phyloP scores from a whole-genome alignment of 2,329 filamentous ascomycete genomes.

The Kalmusia sp. region DNA sequence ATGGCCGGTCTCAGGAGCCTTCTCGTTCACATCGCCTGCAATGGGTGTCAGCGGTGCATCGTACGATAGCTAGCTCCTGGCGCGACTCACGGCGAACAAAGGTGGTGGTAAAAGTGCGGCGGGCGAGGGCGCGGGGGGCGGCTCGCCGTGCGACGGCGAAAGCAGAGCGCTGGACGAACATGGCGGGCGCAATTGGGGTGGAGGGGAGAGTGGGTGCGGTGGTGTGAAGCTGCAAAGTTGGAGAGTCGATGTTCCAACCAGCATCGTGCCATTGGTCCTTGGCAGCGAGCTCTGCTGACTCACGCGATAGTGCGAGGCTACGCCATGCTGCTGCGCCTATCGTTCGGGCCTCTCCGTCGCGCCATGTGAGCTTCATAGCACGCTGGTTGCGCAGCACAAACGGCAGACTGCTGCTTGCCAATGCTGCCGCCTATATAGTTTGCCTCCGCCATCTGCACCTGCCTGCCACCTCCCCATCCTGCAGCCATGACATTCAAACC shows the following conservation, averaged over 20 bases:
- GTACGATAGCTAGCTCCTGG: conserved; percentile 36
- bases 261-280: conserved; percentile 28
- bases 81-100: conserved; percentile 54
- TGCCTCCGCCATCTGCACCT: neutral
- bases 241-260: conserved; percentile 30
- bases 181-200: conserved; percentile 47
- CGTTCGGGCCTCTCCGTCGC: neutral
- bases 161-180: conserved; percentile 60
- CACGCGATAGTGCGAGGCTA: conserved; percentile 1
- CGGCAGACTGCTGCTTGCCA: neutral
- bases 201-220: conserved; percentile 41
- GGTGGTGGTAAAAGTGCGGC: conserved; percentile 56
- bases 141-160: conserved; percentile 55
- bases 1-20: conserved; percentile 41
- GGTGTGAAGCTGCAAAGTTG: conserved; percentile 36
- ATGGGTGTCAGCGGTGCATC: conserved; percentile 37
- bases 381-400: neutral
- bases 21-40: conserved; percentile 41
- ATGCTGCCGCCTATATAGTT: neutral
- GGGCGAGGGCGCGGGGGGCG: conserved; percentile 49
- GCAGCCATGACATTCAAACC: conserved; percentile 48
- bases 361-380: neutral
- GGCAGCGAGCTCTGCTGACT: conserved; percentile 18
- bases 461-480: neutral
- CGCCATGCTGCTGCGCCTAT: neutral